Evolutionary conservation across 1,284 basidiomycete genomes (phyloP).

Genomic region (Ganoderma lingzhi): DNA sequence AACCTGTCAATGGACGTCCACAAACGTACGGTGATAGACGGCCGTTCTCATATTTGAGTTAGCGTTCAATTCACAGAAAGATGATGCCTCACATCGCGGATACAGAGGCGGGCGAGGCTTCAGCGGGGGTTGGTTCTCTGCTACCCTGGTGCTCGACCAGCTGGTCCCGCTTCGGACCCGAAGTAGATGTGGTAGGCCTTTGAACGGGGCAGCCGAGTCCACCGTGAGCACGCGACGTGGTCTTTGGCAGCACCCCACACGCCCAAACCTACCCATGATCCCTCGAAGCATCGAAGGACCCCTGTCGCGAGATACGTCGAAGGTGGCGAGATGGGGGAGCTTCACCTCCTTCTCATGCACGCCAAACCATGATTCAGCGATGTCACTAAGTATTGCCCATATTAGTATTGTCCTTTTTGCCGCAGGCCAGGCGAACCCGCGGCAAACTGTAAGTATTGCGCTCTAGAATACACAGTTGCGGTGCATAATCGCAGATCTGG

Average conservation of each 20-base stretch:
- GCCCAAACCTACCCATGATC: neutral
- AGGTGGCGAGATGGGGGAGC: neutral
- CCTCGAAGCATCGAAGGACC: neutral
- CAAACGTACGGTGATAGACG: constrained; percentile 5
- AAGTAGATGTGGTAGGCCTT: neutral
- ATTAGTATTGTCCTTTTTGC: constrained; percentile 3
- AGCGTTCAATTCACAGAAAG: neutral
- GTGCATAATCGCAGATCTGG: constrained; percentile 1
- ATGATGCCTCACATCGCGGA: neutral
- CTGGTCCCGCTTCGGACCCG: neutral
- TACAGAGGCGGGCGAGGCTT: neutral
- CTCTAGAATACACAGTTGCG: constrained; percentile 7
- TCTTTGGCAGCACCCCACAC: neutral
- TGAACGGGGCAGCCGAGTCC: neutral
- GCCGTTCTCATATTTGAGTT: constrained; percentile 12
- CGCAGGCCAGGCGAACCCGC: neutral
- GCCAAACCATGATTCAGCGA: neutral
- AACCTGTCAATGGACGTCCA: neutral
- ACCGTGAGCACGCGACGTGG: neutral
- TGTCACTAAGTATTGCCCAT: neutral
- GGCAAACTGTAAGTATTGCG: neutral
- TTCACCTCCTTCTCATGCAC: neutral
- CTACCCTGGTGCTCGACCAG: neutral
- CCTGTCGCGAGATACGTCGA: neutral
- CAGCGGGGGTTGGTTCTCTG: neutral